Evolutionary conservation across 768 basidiomycete species (phyloP).

Genomic region (Tulasnella sp.): DNA sequence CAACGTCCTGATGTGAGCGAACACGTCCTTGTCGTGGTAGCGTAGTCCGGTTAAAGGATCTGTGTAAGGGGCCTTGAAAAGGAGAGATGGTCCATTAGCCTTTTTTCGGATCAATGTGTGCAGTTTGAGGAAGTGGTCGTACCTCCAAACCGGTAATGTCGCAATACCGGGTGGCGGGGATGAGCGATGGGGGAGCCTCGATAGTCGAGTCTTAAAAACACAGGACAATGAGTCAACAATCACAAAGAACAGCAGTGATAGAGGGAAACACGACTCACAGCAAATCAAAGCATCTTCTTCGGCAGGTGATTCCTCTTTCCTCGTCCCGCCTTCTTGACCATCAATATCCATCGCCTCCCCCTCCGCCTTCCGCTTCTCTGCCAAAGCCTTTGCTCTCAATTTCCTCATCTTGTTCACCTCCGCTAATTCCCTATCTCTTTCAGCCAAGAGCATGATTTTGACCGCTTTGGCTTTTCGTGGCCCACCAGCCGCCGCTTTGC

Average conservation of each 20-base stretch:
- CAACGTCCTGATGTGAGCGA: slow-evolving; percentile 71
- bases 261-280: slow-evolving; percentile 52
- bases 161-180: slow-evolving; percentile 73
- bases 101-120: neutral
- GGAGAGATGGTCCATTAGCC: too few species aligned
- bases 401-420: slow-evolving; percentile 18
- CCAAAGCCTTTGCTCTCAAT: slow-evolving; percentile 38
- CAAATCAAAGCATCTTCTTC: slow-evolving; percentile 63
- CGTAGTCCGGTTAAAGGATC: slow-evolving; percentile 75
- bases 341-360: slow-evolving; percentile 52
- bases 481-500: slow-evolving; percentile 58
- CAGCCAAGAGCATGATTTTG: slow-evolving; percentile 71
- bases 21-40: slow-evolving; percentile 84
- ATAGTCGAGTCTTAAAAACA: slow-evolving; percentile 60
- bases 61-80: slow-evolving; percentile 67
- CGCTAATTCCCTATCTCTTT: slow-evolving; percentile 61
- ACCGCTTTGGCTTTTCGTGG: slow-evolving; percentile 74
- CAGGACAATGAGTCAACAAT: neutral
- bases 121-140: slow-evolving; percentile 12
- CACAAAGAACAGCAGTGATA: too few species aligned
- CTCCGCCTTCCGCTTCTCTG: slow-evolving; percentile 42
- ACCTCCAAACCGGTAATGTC: slow-evolving; percentile 86
- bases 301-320: slow-evolving; percentile 16
- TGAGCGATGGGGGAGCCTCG: slow-evolving; percentile 77
- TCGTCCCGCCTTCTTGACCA: slow-evolving; percentile 29